These are phyloP conservation scores for Coemansia sp. DNA, from an alignment of 192 early-diverging fungal genomes.

Conservation along the genomic window DNA sequence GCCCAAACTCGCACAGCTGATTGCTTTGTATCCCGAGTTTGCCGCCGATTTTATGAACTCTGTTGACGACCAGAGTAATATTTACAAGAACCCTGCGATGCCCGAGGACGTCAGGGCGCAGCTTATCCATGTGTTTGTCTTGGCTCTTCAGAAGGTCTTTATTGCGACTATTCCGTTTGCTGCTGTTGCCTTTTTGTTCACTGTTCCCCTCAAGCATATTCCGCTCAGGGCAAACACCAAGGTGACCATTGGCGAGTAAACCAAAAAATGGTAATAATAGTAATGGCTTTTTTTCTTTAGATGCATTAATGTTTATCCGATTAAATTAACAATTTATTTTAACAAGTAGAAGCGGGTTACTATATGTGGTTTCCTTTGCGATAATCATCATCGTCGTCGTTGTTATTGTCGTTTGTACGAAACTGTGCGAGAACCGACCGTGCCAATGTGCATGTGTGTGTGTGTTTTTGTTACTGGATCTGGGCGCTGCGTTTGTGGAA, in stretches of 20 bases:
- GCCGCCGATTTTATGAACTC: slow-evolving; percentile 9
- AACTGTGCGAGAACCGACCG: too few species aligned
- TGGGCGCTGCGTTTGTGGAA: slow-evolving; percentile 16
- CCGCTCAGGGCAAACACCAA: slow-evolving; percentile 21
- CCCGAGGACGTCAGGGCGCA: slow-evolving; percentile 25
- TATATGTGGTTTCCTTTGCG: too few species aligned
- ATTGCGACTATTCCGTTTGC: slow-evolving; percentile 57
- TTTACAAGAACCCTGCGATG: slow-evolving; percentile 34
- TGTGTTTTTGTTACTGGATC: neutral
- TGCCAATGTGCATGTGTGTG: too few species aligned
- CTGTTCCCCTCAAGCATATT: slow-evolving; percentile 53
- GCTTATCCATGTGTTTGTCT: slow-evolving; percentile 54
- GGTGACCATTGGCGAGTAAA: slow-evolving; percentile 7
- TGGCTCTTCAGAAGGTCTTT: slow-evolving; percentile 56
- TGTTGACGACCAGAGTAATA: slow-evolving; percentile 34
- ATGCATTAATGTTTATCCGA: neutral
- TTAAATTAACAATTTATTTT: slow-evolving; percentile 1
- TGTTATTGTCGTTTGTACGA: too few species aligned
- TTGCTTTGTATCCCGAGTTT: slow-evolving; percentile 23
- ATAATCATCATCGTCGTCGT: too few species aligned
- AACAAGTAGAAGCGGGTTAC: too few species aligned
- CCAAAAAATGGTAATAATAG: too few species aligned
- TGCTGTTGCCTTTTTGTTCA: slow-evolving; percentile 48
- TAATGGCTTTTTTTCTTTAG: too few species aligned
- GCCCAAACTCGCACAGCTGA: slow-evolving; percentile 18